Evolutionary conservation across 129 eudicot species (phyloP).

Genomic region (Tanacetum coccineum): DNA sequence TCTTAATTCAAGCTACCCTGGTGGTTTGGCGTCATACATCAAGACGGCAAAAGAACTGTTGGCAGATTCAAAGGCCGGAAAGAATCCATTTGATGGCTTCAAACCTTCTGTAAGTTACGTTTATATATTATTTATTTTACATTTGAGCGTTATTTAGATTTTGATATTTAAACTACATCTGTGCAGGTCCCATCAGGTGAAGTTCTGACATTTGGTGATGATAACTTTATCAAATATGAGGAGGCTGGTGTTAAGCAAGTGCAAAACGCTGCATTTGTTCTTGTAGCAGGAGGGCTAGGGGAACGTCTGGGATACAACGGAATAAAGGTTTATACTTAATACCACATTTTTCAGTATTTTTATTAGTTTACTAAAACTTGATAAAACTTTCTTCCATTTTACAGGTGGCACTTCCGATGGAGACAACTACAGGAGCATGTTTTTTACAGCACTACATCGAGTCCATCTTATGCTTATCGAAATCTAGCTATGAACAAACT

Average conservation of each 20-base stretch:
- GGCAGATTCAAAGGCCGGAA: constrained; percentile 93
- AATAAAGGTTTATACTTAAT: constrained; percentile 53
- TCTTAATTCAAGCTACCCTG: constrained; percentile 90
- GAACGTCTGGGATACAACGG: constrained; percentile 99
- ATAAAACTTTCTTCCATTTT: constrained; percentile 15
- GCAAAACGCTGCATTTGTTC: constrained; percentile 88
- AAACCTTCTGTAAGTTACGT: constrained; percentile 84
- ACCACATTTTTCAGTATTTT: neutral
- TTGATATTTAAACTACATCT: neutral
- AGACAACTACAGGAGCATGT: constrained; percentile 68
- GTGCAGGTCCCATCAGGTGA: constrained; percentile 95
- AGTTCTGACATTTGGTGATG: constrained; percentile 67
- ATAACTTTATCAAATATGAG: constrained; percentile 66
- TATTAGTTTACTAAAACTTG: neutral
- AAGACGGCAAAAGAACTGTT: constrained; percentile 84
- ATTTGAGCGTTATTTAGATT: neutral
- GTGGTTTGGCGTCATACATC: constrained; percentile 80
- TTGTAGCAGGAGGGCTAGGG: constrained; percentile 99
- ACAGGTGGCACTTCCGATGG: constrained; percentile 84
- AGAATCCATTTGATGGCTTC: constrained; percentile 96
- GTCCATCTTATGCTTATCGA: constrained; percentile 73
- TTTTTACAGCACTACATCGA: constrained; percentile 79
- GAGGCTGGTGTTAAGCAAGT: constrained; percentile 82
- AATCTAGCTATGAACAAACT: constrained; percentile 49
- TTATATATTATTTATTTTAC: neutral